Percentiles rank a stretch among this genome's conserved stretches.
phyloP scores from a whole-genome alignment of 139 green algal species.

The Protoeuglena noctilucae region DNA sequence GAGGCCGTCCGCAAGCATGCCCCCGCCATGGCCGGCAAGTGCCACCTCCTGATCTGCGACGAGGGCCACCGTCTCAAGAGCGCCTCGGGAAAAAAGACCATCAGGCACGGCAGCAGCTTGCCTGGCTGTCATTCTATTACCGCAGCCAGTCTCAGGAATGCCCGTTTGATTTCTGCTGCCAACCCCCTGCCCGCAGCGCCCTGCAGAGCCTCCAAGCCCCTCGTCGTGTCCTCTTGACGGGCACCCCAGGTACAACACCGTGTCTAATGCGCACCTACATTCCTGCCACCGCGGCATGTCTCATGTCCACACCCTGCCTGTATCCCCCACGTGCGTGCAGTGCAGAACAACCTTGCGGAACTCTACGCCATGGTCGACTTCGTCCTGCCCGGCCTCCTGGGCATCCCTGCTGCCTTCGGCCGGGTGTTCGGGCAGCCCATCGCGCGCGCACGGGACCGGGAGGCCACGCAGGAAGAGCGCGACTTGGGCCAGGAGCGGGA shows the following conservation, averaged over 20 bases:
- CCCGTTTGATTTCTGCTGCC: too few species aligned
- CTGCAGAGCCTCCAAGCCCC: conserved; percentile 32
- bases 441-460: conserved; percentile 29
- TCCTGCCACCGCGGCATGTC: conserved; percentile 2
- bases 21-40: conserved; percentile 19
- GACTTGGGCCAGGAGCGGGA: conserved; percentile 15
- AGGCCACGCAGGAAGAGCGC: conserved; percentile 33
- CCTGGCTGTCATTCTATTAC: too few species aligned
- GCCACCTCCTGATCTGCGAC: conserved; percentile 51
- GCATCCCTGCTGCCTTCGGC: conserved; percentile 40
- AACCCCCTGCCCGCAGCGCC: conserved; percentile 39
- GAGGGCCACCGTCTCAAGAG: conserved; percentile 72
- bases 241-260: conserved; percentile 3
- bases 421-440: conserved; percentile 53
- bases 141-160: too few species aligned
- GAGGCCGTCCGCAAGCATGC: conserved; percentile 40
- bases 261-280: neutral
- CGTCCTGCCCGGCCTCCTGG: conserved; percentile 45
- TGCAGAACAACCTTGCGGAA: conserved; percentile 74
- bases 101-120: too few species aligned
- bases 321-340: too few species aligned
- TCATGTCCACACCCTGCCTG: conserved; percentile 48
- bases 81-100: conserved; percentile 63
- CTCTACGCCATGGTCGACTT: conserved; percentile 56
- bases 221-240: conserved; percentile 65